Conservation (phyloP, 192 early-diverging fungal species). For the Podila epigama region DNA sequence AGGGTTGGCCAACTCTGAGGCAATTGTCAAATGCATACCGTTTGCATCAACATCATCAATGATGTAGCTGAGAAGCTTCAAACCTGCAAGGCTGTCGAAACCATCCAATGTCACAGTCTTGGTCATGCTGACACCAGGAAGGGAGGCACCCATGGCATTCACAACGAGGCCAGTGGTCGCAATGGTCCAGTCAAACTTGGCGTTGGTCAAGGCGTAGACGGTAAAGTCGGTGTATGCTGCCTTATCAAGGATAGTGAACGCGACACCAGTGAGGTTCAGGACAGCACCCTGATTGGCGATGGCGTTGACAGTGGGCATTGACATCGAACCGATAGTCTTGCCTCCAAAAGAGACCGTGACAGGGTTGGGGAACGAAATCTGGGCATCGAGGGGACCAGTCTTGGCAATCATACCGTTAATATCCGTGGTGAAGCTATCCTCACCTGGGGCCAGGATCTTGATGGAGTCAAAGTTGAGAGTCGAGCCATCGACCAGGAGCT, state of each 20-base stretch:
- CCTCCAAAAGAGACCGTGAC: constrained; percentile 48
- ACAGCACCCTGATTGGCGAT: constrained; percentile 47
- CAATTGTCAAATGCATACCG: constrained; percentile 35
- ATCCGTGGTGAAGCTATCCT: constrained; percentile 34
- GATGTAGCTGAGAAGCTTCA: constrained; percentile 7
- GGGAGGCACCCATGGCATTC: constrained; percentile 50
- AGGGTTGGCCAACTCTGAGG: constrained; percentile 31
- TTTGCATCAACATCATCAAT: constrained; percentile 25
- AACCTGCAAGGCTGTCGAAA: constrained; percentile 36
- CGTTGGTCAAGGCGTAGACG: constrained; percentile 47
- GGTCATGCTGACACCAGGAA: constrained; percentile 44
- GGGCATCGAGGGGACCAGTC: constrained; percentile 59
- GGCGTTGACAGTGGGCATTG: constrained; percentile 44
- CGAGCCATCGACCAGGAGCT: constrained; percentile 40
- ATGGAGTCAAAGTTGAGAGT: constrained; percentile 41
- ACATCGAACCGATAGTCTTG: constrained; percentile 39
- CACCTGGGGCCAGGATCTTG: constrained; percentile 39
- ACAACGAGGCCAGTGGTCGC: constrained; percentile 35
- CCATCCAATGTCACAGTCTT: constrained; percentile 56
- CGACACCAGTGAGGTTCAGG: constrained; percentile 40
- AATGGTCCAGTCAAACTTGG: constrained; percentile 55
- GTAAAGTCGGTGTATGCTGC: constrained; percentile 52
- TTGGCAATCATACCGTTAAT: constrained; percentile 51
- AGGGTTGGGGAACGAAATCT: constrained; percentile 52
- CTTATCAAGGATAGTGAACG: constrained; percentile 31